Evolutionary conservation across 495 filamentous ascomycete species (phyloP).

Genomic region (Lentithecium fluviatile): DNA sequence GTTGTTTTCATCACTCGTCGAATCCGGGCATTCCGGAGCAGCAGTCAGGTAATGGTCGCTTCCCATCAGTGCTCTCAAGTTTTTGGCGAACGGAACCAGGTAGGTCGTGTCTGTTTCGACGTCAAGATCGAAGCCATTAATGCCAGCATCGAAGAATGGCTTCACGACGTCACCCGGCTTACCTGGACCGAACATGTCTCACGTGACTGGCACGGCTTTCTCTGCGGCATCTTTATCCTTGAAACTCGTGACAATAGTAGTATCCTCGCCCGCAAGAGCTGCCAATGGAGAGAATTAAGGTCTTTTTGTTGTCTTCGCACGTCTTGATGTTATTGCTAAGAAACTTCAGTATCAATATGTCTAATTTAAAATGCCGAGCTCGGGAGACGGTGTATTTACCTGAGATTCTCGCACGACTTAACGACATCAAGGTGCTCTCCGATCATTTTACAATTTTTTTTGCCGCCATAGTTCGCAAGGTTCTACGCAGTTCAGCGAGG

Average conservation of each 20-base stretch:
- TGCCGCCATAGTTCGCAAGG: conserved; percentile 1
- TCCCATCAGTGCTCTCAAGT: conserved; percentile 9
- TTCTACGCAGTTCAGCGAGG: no score
- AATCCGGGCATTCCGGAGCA: conserved; percentile 33
- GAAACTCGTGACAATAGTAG: conserved; percentile 23
- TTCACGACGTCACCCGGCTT: conserved; percentile 8
- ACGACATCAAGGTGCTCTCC: no score
- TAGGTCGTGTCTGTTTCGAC: conserved; percentile 6
- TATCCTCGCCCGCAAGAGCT: conserved; percentile 5
- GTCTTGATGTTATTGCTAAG: conserved; percentile 39
- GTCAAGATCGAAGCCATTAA: conserved; percentile 36
- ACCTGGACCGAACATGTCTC: conserved; percentile 31
- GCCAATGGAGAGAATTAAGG: conserved; percentile 32
- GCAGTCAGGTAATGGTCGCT: conserved; percentile 20
- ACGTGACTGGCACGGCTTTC: conserved; percentile 21
- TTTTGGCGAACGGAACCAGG: conserved; percentile 17
- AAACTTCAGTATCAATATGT: no score
- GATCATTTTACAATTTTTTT: no score
- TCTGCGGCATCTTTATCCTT: conserved; percentile 12
- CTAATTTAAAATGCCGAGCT: no score
- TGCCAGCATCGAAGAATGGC: conserved; percentile 25
- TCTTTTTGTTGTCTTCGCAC: conserved; percentile 31
- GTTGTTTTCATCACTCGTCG: no score
- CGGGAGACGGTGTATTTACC: no score
- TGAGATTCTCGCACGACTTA: no score